phyloP scores from a whole-genome alignment of 2,329 filamentous ascomycete genomes.

The Penicillium sp. region DNA sequence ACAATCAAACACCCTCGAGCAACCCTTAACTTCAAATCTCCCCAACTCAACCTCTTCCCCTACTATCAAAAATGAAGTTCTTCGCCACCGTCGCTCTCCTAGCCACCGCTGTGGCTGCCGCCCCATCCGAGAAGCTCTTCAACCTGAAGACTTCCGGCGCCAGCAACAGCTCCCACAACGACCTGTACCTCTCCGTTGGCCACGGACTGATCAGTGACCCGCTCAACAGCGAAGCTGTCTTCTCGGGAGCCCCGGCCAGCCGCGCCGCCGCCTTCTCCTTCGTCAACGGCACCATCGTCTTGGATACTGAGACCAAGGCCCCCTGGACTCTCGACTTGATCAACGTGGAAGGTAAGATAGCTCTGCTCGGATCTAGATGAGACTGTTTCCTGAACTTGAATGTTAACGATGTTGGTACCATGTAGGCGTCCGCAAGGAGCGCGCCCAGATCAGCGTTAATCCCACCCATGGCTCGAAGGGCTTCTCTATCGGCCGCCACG shows the following conservation, averaged over 20 bases:
- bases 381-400: not conserved
- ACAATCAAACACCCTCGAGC: not conserved
- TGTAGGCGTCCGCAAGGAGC: slow-evolving; percentile 6
- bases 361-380: not conserved
- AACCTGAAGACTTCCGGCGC: slow-evolving; percentile 15
- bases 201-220: slow-evolving; percentile 10
- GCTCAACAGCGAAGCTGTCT: slow-evolving; percentile 13
- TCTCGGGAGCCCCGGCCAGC: slow-evolving; percentile 4
- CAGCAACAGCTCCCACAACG: slow-evolving; percentile 13
- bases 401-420: not conserved
- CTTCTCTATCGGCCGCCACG: slow-evolving; percentile 4
- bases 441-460: slow-evolving; percentile 14
- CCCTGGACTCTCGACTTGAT: slow-evolving; percentile 13
- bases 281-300: slow-evolving; percentile 11
- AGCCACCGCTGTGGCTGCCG: slow-evolving; percentile 21
- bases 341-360: slow-evolving; percentile 1
- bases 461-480: slow-evolving; percentile 11
- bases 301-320: slow-evolving; percentile 3
- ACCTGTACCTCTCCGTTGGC: slow-evolving; percentile 10
- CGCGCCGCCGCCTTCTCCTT: slow-evolving; percentile 11
- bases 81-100: slow-evolving; percentile 24
- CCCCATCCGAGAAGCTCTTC: slow-evolving; percentile 16
- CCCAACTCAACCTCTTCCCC: not conserved
- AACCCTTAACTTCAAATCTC: not conserved
- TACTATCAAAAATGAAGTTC: slow-evolving; percentile 22